Conservation (phyloP, 768 basidiomycete species). For the Paxillus ammoniavirescens region DNA sequence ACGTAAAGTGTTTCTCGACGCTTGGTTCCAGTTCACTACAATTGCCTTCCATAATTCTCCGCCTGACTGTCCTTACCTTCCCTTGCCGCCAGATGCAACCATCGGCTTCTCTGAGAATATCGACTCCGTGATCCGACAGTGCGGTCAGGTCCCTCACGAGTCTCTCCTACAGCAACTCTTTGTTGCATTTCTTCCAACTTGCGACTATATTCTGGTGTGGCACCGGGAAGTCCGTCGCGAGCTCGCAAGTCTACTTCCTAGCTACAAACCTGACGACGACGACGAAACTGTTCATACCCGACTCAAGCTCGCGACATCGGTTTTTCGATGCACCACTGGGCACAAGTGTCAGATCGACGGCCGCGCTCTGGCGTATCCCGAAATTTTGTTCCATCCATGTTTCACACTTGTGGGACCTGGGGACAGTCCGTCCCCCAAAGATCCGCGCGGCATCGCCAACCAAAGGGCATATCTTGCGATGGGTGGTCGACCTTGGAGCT, state of each 20-base stretch:
- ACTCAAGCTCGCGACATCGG: conserved; percentile 28
- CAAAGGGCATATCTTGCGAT: conserved; percentile 20
- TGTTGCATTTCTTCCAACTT: conserved; percentile 13
- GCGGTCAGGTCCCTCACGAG: conserved; percentile 3
- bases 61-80: conserved; percentile 17
- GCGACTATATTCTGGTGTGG: conserved; percentile 23
- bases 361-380: conserved; percentile 21
- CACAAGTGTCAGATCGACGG: conserved; percentile 13
- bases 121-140: conserved; percentile 26
- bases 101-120: conserved; percentile 22
- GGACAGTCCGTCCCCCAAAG: conserved; percentile 4
- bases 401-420: conserved; percentile 18
- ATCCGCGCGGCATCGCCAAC: neutral
- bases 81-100: conserved; percentile 26
- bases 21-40: conserved; percentile 24
- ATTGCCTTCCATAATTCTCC: conserved; percentile 12
- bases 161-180: conserved; percentile 16
- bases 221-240: conserved; percentile 25
- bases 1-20: conserved; percentile 24
- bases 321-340: conserved; percentile 22
- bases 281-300: conserved; percentile 15
- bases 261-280: conserved; percentile 14
- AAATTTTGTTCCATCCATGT: conserved; percentile 29
- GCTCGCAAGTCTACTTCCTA: conserved; percentile 27
- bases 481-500: conserved; percentile 24